Evolutionary conservation across 1,139 yeast species (phyloP), one percentile per base, ranked within the genome.

Genomic region (Arxiozyma heterogenica): DNA sequence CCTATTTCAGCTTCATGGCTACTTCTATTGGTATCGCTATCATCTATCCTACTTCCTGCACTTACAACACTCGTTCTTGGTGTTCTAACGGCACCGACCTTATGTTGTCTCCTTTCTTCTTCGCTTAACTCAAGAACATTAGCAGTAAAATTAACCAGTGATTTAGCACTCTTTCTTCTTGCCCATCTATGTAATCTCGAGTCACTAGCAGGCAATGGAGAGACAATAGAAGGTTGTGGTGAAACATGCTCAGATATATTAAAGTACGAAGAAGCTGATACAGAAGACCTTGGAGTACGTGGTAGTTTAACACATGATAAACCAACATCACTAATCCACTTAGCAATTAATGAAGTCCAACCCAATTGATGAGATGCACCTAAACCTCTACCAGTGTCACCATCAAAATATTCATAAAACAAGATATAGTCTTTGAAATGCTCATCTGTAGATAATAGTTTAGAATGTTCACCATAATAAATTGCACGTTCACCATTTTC

Each of bases 291-390:
- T 41, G 81, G 79, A 8, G 81, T 75, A 54, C 76, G 71, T 43
- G 83, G 82, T 48, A 64, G 54, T 50, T 53, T 83, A 65, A 79
- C 73, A 65, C 83, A 80, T 0, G 89, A 79, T 49, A 83, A 78
- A 55, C 96, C 97, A 51, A 87, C 87, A 69, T 91, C 98, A 67
- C 88, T 95, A 65, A 91, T 89, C 81, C 94, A 82, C 71, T 93
- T 87, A 50, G 96, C 96, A 54, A 90, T 94, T 50, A 91, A 78
- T 0, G 96, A 91, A 0, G 98, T 91, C 98, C 98, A 91, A 18
- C 98, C 98, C 74, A 91, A 85, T 73, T 91, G 98, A 74, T 93
- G 97, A 50, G 93, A 84, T 1, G 97, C 93, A 44, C 98, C 98
- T 57, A 91, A 74, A 7, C 98, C 98, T 63, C 96, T 80, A 50